Conservation (phyloP, 352 stramenopile species). For the Hyaloperonospora brassicae region DNA sequence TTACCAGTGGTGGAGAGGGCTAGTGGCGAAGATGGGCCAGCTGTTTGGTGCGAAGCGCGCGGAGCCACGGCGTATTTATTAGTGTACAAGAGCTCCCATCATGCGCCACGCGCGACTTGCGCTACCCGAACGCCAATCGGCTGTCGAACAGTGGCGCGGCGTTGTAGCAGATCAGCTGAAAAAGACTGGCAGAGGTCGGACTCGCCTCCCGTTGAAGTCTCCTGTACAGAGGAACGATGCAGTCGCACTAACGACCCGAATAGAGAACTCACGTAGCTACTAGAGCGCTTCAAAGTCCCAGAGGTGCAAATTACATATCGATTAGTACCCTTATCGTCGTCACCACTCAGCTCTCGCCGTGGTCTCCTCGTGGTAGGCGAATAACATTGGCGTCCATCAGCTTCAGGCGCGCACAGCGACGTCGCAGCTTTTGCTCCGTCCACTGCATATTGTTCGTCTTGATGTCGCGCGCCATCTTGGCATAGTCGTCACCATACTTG, state of each 20-base stretch:
- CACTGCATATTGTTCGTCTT: conserved; percentile 84
- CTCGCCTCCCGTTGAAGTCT: no score
- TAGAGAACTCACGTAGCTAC: conserved; percentile 24
- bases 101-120: conserved; percentile 21
- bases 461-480: conserved; percentile 74
- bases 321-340: not conserved
- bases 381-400: conserved; percentile 74
- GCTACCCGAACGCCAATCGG: conserved; percentile 18
- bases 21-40: conserved; percentile 13
- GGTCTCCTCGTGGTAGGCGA: conserved; percentile 19
- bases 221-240: conserved; percentile 10
- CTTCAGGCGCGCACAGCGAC: conserved; percentile 60
- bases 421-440: conserved; percentile 63
- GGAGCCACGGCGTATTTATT: conserved; percentile 45
- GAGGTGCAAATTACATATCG: no score
- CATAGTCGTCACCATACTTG: conserved; percentile 68
- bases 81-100: conserved; percentile 27
- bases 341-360: conserved; percentile 11
- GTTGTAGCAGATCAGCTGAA: conserved; percentile 1
- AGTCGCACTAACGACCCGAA: conserved; percentile 9
- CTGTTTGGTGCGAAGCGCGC: conserved; percentile 7
- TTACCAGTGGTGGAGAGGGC: conserved; percentile 6
- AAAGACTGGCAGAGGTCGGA: no score
- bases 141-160: conserved; percentile 9
- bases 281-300: not conserved